Base-by-base conservation (phyloP, 306 rosid species). In the Corylus heterophylla region DNA sequence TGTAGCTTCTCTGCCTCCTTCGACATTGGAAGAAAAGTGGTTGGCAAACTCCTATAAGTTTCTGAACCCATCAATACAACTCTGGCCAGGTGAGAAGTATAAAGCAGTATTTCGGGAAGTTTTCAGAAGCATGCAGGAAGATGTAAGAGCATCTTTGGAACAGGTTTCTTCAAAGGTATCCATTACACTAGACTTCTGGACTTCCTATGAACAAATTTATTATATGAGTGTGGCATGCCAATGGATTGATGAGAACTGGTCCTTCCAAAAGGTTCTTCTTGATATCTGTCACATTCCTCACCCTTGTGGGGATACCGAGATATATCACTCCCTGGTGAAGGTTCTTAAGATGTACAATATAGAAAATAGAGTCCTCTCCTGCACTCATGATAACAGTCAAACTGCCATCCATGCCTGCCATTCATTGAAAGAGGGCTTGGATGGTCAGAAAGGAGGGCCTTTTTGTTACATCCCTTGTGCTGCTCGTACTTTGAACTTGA, bases 391-490 rank as follows among this genome's bases (percentile, higher is more conserved):
- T 78, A 93, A 87, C 62, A 95, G 97, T 82, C 85, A 86, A 67
- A 84, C 67, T 75, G 93, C 92, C 8, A 81, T 93, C 74, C 94
- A 85, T 79, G 97, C 98, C 55, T 91, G 93, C 82, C 93, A 87
- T 88, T 83, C 86, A 71, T 81, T 93, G 83, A 93, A 91, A 80
- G 94, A 91, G 78, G 87, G 85, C 66, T 83, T 91, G 71, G 98
- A 89, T 81, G 83, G 83, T 82, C 96, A 88, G 87, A 93, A 91
- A 84, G 76, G 89, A 3, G 98, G 97, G 69, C 92, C 92, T 6
- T 93, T 96, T 84, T 93, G 97, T 82, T 96, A 90, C 56, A 87
- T 96, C 58, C 99, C 99, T 17, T 93, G 99, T 50, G 97, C 97
- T 54, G 98, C 97, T 49, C 97, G 91, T 62, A 84, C 94, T 63